Base-by-base conservation (phyloP, 305 asterid species). In the Solanum chacoense region DNA sequence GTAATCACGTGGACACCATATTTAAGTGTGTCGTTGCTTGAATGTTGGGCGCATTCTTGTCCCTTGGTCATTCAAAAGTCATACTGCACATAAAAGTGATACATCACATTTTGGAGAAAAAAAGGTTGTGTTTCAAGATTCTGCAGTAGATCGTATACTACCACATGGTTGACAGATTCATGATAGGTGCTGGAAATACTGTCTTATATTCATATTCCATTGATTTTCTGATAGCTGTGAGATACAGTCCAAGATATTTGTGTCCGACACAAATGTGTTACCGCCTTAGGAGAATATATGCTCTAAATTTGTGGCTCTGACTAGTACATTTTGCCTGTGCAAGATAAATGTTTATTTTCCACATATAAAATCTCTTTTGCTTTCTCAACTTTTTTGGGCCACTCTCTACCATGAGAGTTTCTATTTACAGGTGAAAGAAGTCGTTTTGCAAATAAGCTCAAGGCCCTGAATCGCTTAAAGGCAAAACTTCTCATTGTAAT, bases 391-490 rank as follows among this genome's bases (percentile, higher is more conserved):
- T 6, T 78, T 37, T 37, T 28, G 7, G 50, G 63, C 84, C 22
- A 22, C 59, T 37, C 59, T 78, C 63, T 78, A 37, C 84, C 86
- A 10, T 31, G 67, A 31, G 1, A 55, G 69, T 67, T 76, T 75
- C 87, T 55, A 18, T 81, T 88, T 87, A 34, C 55, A 95, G 98
- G 98, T 88, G 98, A 96, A 91, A 93, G 98, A 92, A 96, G 94
- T 88, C 91, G 87, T 20, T 94, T 96, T 88, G 98, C 98, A 6
- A 96, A 96, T 93, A 94, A 94, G 93, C 91, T 94, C 18, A 96
- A 94, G 91, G 98, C 98, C 38, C 91, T 96, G 20, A 94, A 96
- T 90, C 96, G 97, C 31, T 89, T 96, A 65, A 96, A 95, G 91
- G 96, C 98, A 50, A 96, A 92, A 67, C 96, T 96, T 75, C 94